Conservation (phyloP, 768 basidiomycete species). For the Phaffia australis region DNA sequence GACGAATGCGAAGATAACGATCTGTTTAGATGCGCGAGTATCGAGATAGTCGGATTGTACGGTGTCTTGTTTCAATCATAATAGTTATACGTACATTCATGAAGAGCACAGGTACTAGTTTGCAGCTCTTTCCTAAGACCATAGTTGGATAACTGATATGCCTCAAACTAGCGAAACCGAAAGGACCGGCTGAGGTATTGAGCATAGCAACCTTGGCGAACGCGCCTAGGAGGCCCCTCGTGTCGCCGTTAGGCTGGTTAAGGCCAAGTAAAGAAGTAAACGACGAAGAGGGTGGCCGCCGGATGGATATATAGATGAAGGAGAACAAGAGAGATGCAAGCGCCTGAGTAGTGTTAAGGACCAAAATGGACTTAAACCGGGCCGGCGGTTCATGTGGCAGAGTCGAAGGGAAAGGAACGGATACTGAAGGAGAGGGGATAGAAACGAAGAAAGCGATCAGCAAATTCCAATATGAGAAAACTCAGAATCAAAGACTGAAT, state of each 20-base stretch:
- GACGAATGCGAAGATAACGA: neutral
- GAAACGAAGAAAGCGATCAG: constrained; percentile 19
- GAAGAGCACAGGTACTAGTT: constrained; percentile 85
- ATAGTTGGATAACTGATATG: constrained; percentile 98
- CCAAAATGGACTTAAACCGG: constrained; percentile 74
- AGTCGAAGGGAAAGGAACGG: constrained; percentile 67
- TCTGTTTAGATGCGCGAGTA: neutral
- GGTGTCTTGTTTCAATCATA: neutral
- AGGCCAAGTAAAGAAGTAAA: constrained; percentile 46
- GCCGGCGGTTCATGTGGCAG: constrained; percentile 42
- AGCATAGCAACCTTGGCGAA: constrained; percentile 68
- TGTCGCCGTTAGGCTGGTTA: constrained; percentile 42
- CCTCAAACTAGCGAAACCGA: constrained; percentile 87
- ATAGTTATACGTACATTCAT: constrained; percentile 58
- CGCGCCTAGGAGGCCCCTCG: constrained; percentile 39
- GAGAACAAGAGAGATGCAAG: constrained; percentile 65
- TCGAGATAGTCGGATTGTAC: neutral
- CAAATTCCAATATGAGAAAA: constrained; percentile 22
- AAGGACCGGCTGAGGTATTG: constrained; percentile 83
- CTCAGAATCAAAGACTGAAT: neutral
- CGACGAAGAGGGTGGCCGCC: constrained; percentile 32
- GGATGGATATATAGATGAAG: constrained; percentile 58
- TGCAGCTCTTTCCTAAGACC: constrained; percentile 91
- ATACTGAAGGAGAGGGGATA: constrained; percentile 45
- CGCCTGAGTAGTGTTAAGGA: constrained; percentile 77